These are phyloP conservation scores for Metschnikowia drakensbergensis DNA, from an alignment of 805 yeast genomes.

Conservation along the genomic window DNA sequence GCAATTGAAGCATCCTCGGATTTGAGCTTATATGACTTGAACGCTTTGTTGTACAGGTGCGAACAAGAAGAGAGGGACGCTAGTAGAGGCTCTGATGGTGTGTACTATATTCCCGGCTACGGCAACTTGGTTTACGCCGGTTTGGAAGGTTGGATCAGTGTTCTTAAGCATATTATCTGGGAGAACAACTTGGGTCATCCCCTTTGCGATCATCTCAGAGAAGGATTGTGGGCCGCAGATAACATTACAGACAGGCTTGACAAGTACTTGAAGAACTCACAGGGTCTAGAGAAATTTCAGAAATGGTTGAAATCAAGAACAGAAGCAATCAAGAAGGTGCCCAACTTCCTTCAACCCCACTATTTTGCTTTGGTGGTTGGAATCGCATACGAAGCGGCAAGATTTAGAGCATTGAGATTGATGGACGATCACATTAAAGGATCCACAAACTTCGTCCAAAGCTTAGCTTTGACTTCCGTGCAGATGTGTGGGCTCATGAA, in stretches of 20 bases:
- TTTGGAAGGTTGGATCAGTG: conserved; percentile 85
- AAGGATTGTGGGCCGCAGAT: conserved; percentile 89
- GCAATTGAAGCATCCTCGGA: conserved; percentile 68
- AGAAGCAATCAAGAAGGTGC: conserved; percentile 59
- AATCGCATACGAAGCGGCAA: conserved; percentile 76
- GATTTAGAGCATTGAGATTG: conserved; percentile 58
- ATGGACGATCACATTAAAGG: conserved; percentile 51
- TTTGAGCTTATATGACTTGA: conserved; percentile 64
- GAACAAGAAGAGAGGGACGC: conserved; percentile 87
- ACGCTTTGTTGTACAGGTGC: conserved; percentile 69
- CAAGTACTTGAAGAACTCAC: conserved; percentile 45
- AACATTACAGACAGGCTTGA: conserved; percentile 60
- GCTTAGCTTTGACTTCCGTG: conserved; percentile 73
- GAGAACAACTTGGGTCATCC: conserved; percentile 82
- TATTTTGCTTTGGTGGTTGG: conserved; percentile 83
- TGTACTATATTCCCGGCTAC: conserved; percentile 66
- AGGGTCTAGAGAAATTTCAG: conserved; percentile 52
- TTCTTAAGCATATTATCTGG: conserved; percentile 56
- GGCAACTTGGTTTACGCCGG: conserved; percentile 86
- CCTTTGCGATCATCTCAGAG: conserved; percentile 70
- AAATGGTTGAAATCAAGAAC: conserved; percentile 69
- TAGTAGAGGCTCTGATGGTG: conserved; percentile 67
- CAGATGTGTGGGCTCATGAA: conserved; percentile 80
- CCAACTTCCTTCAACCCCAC: conserved; percentile 79
- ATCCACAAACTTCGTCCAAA: conserved; percentile 72